Evolutionary conservation across 495 filamentous ascomycete species (phyloP).

Genomic region (Xylaria curta): DNA sequence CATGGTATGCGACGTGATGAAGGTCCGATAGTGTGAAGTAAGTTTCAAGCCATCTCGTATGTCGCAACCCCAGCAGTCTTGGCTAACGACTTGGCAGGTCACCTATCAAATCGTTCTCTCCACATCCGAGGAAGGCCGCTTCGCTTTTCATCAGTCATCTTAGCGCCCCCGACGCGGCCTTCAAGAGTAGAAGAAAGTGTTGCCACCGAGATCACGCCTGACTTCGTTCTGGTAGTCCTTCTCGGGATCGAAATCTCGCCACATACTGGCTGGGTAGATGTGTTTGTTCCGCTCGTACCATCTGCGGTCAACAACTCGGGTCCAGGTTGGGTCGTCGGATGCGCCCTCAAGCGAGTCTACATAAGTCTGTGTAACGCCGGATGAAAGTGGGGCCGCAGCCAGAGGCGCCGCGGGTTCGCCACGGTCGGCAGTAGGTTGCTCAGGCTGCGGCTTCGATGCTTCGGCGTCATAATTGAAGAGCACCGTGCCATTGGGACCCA

Average conservation of each 20-base stretch:
- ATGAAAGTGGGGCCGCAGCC: conserved; percentile 48
- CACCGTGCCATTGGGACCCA: conserved; percentile 71
- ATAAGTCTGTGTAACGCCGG: conserved; percentile 43
- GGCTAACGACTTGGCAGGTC: not conserved
- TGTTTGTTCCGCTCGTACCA: conserved; percentile 99
- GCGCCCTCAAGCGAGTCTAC: conserved; percentile 70
- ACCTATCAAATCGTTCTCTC: not conserved
- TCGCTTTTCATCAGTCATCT: too few species aligned
- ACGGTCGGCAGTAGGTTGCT: conserved; percentile 1
- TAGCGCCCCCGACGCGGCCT: not conserved
- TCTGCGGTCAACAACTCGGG: conserved; percentile 92
- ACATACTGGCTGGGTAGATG: conserved; percentile 93
- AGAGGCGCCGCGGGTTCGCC: conserved; percentile 16
- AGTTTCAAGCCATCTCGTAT: not conserved
- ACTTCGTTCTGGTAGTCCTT: conserved; percentile 84
- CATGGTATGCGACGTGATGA: conserved; percentile 14
- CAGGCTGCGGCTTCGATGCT: conserved; percentile 43
- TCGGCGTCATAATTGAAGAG: conserved; percentile 78
- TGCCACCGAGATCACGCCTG: conserved; percentile 82
- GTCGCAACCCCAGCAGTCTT: not conserved
- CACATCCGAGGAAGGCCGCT: not conserved
- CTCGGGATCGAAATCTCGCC: conserved; percentile 92
- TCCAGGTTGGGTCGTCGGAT: conserved; percentile 79
- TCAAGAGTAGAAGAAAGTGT: conserved; percentile 87
- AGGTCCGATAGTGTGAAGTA: not conserved